Conservation (phyloP, 768 basidiomycete species). For the Xanthoconium purpureum region DNA sequence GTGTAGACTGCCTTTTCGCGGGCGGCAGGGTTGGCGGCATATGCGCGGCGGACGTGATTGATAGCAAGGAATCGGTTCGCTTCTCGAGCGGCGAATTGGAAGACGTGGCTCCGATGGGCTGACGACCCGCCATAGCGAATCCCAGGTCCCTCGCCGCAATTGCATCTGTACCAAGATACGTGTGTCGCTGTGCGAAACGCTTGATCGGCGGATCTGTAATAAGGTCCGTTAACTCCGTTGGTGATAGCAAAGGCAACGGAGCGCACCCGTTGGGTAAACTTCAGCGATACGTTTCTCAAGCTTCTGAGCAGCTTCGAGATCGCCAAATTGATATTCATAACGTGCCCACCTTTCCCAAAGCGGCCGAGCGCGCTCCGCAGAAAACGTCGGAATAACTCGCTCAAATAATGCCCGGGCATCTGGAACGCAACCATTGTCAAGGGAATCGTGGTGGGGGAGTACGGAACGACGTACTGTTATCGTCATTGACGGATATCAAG, state of each 20-base stretch:
- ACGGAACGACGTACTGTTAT: conserved; percentile 67
- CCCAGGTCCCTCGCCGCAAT: conserved; percentile 90
- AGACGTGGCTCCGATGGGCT: conserved; percentile 19
- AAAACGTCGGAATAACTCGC: conserved; percentile 74
- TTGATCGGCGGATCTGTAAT: conserved; percentile 81
- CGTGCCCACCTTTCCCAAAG: conserved; percentile 96
- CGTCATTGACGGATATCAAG: conserved; percentile 91
- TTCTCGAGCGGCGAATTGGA: conserved; percentile 28
- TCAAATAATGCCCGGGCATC: conserved; percentile 97
- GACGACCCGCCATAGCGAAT: conserved; percentile 50
- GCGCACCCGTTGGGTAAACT: conserved; percentile 77
- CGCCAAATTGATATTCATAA: conserved; percentile 95
- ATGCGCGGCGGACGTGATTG: conserved; percentile 29
- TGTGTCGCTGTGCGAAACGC: conserved; percentile 81
- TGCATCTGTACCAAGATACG: conserved; percentile 72
- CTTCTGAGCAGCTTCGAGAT: conserved; percentile 82
- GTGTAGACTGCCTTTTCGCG: conserved; percentile 32
- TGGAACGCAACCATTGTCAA: conserved; percentile 32
- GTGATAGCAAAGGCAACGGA: neutral
- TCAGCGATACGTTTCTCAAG: conserved; percentile 88
- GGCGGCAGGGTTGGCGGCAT: conserved; percentile 22
- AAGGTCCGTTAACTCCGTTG: neutral
- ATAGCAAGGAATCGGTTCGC: conserved; percentile 37
- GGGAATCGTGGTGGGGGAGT: neutral
- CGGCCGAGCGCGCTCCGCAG: conserved; percentile 73